Percentiles rank a stretch among this genome's conserved stretches.
These are phyloP conservation scores for Arabis hirsuta DNA, from an alignment of 345 rosid genomes.

Conservation along the genomic window DNA sequence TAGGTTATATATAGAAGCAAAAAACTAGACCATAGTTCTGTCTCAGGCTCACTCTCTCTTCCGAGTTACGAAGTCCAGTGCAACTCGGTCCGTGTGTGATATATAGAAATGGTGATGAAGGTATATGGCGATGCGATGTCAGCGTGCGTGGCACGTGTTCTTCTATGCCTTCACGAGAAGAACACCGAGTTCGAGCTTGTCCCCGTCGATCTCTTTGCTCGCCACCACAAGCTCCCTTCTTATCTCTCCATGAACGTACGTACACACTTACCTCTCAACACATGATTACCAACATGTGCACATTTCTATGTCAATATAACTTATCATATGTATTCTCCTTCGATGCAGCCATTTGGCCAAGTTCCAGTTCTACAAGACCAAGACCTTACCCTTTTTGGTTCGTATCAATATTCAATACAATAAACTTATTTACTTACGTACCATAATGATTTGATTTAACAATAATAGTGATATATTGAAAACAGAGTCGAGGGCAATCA, in stretches of 20 bases:
- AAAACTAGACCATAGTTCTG: not conserved
- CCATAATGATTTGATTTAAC: not conserved
- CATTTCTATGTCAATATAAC: not conserved
- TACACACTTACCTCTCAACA: constrained; percentile 12
- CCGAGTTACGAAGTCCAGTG: constrained; percentile 5
- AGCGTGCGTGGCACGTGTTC: constrained; percentile 65
- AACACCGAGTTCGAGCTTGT: constrained; percentile 68
- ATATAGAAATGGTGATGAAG: constrained; percentile 56
- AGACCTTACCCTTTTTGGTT: constrained; percentile 78
- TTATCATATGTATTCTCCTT: not conserved
- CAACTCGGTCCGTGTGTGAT: not conserved
- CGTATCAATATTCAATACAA: not conserved
- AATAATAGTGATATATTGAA: not conserved
- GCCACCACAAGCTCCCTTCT: constrained; percentile 65
- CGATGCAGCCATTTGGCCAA: constrained; percentile 79
- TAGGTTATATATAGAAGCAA: constrained; percentile 13
- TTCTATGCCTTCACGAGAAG: constrained; percentile 75
- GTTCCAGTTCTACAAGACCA: constrained; percentile 86
- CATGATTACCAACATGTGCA: not conserved
- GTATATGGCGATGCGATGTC: constrained; percentile 74
- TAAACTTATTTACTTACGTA: no score
- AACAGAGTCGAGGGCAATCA: constrained; percentile 82
- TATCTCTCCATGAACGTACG: constrained; percentile 69
- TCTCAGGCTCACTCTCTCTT: not conserved
- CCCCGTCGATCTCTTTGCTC: constrained; percentile 64